phyloP scores from a whole-genome alignment of 345 rosid genomes.

The Crucihimalaya himalaica region DNA sequence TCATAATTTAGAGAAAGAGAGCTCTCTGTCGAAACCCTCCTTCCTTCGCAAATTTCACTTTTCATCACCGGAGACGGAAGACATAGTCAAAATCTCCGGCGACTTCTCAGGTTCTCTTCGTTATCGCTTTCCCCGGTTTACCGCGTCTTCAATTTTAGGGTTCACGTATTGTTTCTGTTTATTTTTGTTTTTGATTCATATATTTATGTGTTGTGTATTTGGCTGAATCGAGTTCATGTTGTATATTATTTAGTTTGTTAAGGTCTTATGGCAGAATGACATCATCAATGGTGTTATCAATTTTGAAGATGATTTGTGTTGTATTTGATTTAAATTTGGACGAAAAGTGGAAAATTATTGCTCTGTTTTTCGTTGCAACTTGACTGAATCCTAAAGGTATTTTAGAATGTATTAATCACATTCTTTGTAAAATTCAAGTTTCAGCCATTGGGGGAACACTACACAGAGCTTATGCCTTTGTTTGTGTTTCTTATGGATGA shows the following conservation, averaged over 20 bases:
- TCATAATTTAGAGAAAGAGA: background rate
- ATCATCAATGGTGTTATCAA: background rate
- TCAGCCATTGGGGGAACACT: background rate
- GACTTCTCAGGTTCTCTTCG: slow-evolving; percentile 13
- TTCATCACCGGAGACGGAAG: background rate
- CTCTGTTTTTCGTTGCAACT: slow-evolving; percentile 10
- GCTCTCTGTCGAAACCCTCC: no score
- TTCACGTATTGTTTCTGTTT: background rate
- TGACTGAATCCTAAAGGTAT: background rate
- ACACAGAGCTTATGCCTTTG: background rate
- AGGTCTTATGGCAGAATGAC: background rate
- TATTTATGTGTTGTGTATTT: background rate
- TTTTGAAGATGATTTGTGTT: background rate
- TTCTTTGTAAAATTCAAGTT: background rate
- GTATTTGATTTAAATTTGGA: background rate
- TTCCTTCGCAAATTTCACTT: slow-evolving; percentile 22
- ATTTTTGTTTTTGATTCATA: background rate
- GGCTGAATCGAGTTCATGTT: background rate
- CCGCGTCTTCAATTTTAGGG: background rate
- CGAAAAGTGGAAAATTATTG: background rate
- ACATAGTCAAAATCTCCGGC: background rate
- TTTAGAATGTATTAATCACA: background rate
- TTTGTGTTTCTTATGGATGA: background rate
- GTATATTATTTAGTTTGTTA: background rate
- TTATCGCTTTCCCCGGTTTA: background rate